These are phyloP conservation scores for Dendrothele bispora DNA, from an alignment of 768 basidiomycete genomes.

Conservation along the genomic window DNA sequence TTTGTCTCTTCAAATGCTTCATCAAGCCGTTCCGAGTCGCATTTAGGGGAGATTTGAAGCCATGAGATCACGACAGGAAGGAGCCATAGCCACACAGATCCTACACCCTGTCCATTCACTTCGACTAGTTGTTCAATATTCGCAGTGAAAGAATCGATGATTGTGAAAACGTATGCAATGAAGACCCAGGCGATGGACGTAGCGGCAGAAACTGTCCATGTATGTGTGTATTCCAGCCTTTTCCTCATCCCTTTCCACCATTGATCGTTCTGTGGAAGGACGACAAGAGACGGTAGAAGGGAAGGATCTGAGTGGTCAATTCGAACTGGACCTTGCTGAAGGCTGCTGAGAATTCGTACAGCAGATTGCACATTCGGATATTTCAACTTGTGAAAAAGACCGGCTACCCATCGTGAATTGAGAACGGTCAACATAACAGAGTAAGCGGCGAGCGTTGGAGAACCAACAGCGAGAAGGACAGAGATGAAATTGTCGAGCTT, in stretches of 20 bases:
- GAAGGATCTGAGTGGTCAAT: conserved; percentile 23
- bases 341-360: conserved; percentile 31
- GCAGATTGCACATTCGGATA: conserved; percentile 33
- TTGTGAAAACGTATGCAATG: conserved; percentile 41
- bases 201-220: conserved; percentile 39
- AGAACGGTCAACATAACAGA: conserved; percentile 43
- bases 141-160: conserved; percentile 32
- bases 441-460: conserved; percentile 44
- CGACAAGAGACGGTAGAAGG: conserved; percentile 39
- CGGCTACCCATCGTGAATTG: conserved; percentile 42
- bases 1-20: conserved; percentile 30
- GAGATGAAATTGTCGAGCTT: conserved; percentile 42
- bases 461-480: conserved; percentile 42
- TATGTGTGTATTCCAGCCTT: conserved; percentile 34
- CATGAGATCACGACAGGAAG: conserved; percentile 40
- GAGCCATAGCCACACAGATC: conserved; percentile 44
- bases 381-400: conserved; percentile 24
- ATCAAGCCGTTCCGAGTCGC: conserved; percentile 30
- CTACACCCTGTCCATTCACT: conserved; percentile 36
- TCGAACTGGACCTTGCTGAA: conserved; percentile 42
- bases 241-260: conserved; percentile 38
- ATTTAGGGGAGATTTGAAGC: conserved; percentile 40
- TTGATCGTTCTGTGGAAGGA: conserved; percentile 39
- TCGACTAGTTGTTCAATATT: conserved; percentile 8
- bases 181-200: conserved; percentile 44